Conservation (phyloP, 768 basidiomycete genomes). For the Mycena haematopus region DNA sequence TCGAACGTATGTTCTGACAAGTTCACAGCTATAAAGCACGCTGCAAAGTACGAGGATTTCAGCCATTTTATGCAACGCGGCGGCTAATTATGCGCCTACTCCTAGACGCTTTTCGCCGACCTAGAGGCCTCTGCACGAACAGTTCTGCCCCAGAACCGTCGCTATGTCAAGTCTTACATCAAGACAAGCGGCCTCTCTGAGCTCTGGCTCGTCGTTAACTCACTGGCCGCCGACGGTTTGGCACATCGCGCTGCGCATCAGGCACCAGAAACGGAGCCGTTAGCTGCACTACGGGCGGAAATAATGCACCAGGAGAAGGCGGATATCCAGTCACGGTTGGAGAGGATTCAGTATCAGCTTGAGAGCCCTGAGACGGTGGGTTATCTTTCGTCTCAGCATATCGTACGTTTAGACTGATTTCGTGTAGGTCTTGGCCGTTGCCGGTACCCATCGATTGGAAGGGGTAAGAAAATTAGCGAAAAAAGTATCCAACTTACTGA, state of each 20-base stretch:
- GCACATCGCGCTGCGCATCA: constrained; percentile 9
- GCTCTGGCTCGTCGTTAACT: constrained; percentile 28
- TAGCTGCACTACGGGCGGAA: constrained; percentile 17
- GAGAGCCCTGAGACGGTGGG: constrained; percentile 27
- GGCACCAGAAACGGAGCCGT: constrained; percentile 11
- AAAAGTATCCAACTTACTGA: background rate
- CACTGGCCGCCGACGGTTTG: constrained; percentile 8
- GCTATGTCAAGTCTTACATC: constrained; percentile 25
- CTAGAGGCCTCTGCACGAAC: constrained; percentile 25
- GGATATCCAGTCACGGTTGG: constrained; percentile 14
- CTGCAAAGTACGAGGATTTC: constrained; percentile 13
- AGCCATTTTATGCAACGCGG: background rate
- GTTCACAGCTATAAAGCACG: constrained; percentile 16
- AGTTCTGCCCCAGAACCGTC: constrained; percentile 26
- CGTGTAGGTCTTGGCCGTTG: constrained; percentile 20
- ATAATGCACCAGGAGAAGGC: constrained; percentile 23
- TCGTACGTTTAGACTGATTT: background rate
- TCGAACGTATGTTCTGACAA: background rate
- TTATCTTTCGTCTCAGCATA: background rate
- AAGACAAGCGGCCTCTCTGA: constrained; percentile 28
- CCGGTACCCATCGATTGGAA: constrained; percentile 26
- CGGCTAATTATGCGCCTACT: background rate
- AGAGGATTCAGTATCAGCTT: constrained; percentile 24
- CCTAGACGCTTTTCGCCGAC: constrained; percentile 17
- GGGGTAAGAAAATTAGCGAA: constrained; percentile 6